Evolutionary conservation across 768 basidiomycete genomes (phyloP).

Genomic region (Rhodotorula babjevae): DNA sequence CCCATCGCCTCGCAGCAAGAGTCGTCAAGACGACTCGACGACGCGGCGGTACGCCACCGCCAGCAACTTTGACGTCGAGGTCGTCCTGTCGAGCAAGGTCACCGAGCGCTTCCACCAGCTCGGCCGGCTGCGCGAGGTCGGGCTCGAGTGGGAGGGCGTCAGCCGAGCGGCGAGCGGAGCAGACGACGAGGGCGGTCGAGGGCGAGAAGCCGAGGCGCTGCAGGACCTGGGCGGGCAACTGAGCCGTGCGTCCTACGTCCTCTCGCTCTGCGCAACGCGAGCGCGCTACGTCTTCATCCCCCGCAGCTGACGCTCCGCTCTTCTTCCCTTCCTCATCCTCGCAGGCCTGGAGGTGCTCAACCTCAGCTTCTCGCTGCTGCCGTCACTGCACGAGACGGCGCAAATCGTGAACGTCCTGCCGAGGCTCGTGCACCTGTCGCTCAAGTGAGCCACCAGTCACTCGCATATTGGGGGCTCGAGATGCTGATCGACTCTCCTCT

Average conservation of each 20-base stretch:
- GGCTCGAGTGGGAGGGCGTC: slow-evolving; percentile 67
- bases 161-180: slow-evolving; percentile 47
- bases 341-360: slow-evolving; percentile 22
- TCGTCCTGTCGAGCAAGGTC: slow-evolving; percentile 74
- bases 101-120: slow-evolving; percentile 65
- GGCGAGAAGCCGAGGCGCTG: slow-evolving; percentile 31
- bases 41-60: slow-evolving; percentile 74
- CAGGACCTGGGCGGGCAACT: not conserved
- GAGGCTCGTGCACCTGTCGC: slow-evolving; percentile 59
- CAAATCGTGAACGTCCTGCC: slow-evolving; percentile 61
- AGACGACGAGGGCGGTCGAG: slow-evolving; percentile 48
- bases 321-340: not conserved
- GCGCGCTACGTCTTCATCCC: too few species aligned
- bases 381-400: slow-evolving; percentile 29
- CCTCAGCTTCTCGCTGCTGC: slow-evolving; percentile 20
- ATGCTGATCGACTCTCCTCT: slow-evolving; percentile 1
- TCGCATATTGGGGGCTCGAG: slow-evolving; percentile 45
- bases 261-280: too few species aligned
- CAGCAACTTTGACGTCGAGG: slow-evolving; percentile 78
- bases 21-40: slow-evolving; percentile 58
- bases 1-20: slow-evolving; percentile 44
- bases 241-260: not conserved
- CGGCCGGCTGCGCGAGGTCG: slow-evolving; percentile 66
- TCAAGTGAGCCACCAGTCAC: slow-evolving; percentile 69
- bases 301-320: too few species aligned